Evolutionary conservation across 1,139 yeast species (phyloP), one percentile per base, ranked within the genome.

Genomic region (Geotrichum fermentans): DNA sequence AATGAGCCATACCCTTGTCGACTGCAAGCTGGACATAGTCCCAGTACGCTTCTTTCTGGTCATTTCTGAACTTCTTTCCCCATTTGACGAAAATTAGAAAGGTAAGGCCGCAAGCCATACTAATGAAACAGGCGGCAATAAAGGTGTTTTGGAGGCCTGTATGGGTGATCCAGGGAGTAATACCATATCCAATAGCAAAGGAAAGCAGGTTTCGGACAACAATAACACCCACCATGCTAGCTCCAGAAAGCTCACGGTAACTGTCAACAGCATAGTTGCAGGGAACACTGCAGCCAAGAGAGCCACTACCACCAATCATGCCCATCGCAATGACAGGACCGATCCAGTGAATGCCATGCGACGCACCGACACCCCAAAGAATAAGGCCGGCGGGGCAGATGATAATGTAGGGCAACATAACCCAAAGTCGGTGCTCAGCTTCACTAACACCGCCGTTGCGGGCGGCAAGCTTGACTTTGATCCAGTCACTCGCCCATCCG

Each of bases 361-460:
- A 84, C 6, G 82, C 74, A 17, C 95, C 95, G 33, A 84, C 80
- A 37, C 95, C 95, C 71, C 86, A 86, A 72, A 86, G 72, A 55
- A 86, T 71, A 50, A 85, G 67, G 4, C 94, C 95, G 6, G 75
- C 69, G 1, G 95, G 90, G 8, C 87, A 80, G 29, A 83, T 70
- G 50, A 85, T 63, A 49, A 82, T 77, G 14, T 88, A 79, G 24
- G 80, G 71, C 51, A 80, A 70, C 34, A 84, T 70, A 52, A 84
- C 80, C 77, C 84, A 83, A 40, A 86, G 71, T 60, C 94, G 73
- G 65, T 74, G 82, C 64, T 86, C 95, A 2, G 94, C 89, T 63
- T 86, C 95, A 55, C 76, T 73, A 33, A 82, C 65, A 46, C 94
- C 95, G 49, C 75, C 71, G 63, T 83, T 81, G 49, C 79, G 71